Evolutionary conservation across 768 basidiomycete genomes (phyloP).

Genomic region (Mycena maculata): DNA sequence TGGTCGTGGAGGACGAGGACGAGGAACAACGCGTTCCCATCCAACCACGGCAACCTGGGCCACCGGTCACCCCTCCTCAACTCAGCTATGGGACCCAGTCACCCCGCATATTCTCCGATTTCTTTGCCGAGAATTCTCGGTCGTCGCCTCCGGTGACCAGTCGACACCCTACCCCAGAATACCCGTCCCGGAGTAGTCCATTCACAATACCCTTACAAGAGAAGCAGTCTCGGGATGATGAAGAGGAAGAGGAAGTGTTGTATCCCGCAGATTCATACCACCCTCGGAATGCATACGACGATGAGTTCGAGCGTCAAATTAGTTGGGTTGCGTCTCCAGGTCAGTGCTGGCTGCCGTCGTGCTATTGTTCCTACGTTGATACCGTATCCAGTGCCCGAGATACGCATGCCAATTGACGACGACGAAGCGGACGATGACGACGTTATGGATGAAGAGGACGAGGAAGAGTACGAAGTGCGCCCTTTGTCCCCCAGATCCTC

Average conservation of each 20-base stretch:
- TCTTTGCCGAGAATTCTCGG: conserved; percentile 14
- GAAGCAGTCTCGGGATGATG: conserved; percentile 65
- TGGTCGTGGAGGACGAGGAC: conserved; percentile 78
- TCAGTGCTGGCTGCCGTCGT: conserved; percentile 50
- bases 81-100: conserved; percentile 43
- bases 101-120: conserved; percentile 18
- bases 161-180: conserved; percentile 62
- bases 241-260: conserved; percentile 76
- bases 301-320: conserved; percentile 66
- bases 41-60: conserved; percentile 53
- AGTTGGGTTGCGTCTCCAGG: conserved; percentile 86
- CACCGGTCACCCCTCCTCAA: conserved; percentile 57
- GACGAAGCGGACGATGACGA: conserved; percentile 67
- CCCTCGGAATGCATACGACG: conserved; percentile 60
- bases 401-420: conserved; percentile 71
- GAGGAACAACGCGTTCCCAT: conserved; percentile 63
- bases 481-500: conserved; percentile 65
- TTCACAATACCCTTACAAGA: conserved; percentile 80
- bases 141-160: conserved; percentile 16
- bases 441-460: conserved; percentile 59
- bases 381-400: conserved; percentile 61
- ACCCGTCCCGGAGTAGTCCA: conserved; percentile 74
- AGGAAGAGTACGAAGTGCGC: conserved; percentile 57
- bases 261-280: conserved; percentile 68
- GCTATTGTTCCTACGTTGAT: conserved; percentile 23